Evolutionary conservation across 345 rosid genomes (phyloP).

Genomic region (Pistacia vera): DNA sequence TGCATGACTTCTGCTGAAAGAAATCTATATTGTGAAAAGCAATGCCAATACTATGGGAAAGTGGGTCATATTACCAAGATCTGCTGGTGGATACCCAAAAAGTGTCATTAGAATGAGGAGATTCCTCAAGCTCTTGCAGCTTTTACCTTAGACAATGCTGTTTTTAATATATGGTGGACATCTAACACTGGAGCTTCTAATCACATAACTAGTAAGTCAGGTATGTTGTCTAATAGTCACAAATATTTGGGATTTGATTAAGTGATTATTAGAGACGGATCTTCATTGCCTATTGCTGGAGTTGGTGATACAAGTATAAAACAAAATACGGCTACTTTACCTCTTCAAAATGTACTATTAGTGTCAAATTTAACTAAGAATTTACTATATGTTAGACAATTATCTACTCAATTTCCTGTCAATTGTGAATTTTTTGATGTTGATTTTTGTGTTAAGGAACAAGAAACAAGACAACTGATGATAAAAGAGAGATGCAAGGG

Average conservation of each 20-base stretch:
- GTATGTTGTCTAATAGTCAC: not conserved
- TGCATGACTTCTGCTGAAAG: not conserved
- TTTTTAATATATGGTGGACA: not conserved
- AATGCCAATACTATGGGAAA: not conserved
- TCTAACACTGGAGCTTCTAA: not conserved
- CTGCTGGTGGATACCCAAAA: not conserved
- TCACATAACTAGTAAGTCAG: not conserved
- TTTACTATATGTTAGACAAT: too few relatives aligned
- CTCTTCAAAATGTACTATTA: too few relatives aligned
- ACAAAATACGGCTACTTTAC: not conserved
- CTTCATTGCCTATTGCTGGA: not conserved
- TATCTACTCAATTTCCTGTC: too few relatives aligned
- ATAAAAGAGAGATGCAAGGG: not conserved
- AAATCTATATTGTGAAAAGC: not conserved
- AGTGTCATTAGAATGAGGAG: too few relatives aligned
- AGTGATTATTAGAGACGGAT: not conserved
- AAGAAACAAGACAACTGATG: not conserved
- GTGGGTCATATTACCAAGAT: not conserved
- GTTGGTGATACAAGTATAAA: not conserved
- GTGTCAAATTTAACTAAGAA: too few relatives aligned
- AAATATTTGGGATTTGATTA: not conserved
- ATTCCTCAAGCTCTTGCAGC: not conserved
- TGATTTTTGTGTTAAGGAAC: constrained; percentile 19
- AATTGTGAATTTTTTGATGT: constrained; percentile 1
- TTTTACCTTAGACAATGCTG: not conserved